These are phyloP conservation scores for Colletotrichum musae DNA, from an alignment of 2,329 filamentous ascomycete species.

Conservation along the genomic window DNA sequence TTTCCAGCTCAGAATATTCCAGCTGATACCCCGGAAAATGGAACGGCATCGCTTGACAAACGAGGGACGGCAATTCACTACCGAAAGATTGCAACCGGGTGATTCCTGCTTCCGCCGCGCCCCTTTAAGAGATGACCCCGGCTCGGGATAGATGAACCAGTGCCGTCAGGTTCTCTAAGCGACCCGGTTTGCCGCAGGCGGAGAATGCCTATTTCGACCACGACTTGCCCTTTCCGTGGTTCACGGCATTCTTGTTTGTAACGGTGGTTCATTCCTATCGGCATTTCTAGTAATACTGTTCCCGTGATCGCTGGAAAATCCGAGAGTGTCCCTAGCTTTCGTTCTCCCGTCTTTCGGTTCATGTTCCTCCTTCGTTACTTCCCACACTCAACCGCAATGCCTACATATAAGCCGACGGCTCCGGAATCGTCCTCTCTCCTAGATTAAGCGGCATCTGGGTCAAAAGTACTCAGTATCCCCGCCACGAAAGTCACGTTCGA, in stretches of 20 bases:
- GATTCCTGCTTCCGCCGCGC: background rate
- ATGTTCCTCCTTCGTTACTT: too few relatives aligned
- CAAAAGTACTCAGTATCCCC: too few relatives aligned
- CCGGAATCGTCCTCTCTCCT: background rate
- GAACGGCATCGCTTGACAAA: too few relatives aligned
- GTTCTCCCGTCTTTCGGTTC: too few relatives aligned
- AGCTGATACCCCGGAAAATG: too few relatives aligned
- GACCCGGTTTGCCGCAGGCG: constrained; percentile 7
- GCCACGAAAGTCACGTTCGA: background rate
- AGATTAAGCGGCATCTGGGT: constrained; percentile 6
- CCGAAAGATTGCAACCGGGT: background rate
- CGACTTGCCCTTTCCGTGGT: background rate
- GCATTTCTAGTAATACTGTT: too few relatives aligned
- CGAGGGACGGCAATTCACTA: too few relatives aligned
- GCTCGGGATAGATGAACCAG: background rate
- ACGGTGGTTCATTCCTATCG: too few relatives aligned
- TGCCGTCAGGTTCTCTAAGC: background rate
- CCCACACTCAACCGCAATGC: background rate
- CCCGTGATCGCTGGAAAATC: too few relatives aligned
- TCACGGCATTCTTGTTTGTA: background rate
- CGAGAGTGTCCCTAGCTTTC: too few relatives aligned
- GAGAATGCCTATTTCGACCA: constrained; percentile 3
- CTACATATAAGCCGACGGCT: background rate
- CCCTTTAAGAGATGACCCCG: constrained; percentile 6
- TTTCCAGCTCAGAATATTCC: too few relatives aligned